Conservation (phyloP, 495 filamentous ascomycete genomes). For the Xylaria castorea region DNA sequence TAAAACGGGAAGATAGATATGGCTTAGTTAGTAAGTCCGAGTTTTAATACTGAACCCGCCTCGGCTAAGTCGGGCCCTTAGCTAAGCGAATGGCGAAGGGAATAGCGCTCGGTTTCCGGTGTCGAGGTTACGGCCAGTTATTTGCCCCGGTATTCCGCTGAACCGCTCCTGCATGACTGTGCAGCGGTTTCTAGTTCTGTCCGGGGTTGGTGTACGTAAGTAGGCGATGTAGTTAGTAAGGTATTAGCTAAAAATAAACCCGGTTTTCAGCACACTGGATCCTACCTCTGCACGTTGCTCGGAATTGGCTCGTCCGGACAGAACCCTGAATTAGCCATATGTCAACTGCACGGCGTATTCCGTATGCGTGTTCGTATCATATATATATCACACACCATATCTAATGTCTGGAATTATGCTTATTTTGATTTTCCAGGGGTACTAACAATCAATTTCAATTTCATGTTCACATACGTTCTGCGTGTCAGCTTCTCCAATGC, state of each 20-base stretch:
- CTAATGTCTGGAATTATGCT: not conserved
- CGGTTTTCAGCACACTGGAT: constrained; percentile 2
- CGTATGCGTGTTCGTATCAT: not conserved
- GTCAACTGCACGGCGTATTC: constrained; percentile 7
- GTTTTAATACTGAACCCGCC: not conserved
- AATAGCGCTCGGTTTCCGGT: not conserved
- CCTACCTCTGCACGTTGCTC: not conserved
- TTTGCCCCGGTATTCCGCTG: not conserved
- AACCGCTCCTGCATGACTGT: not conserved
- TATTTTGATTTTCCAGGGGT: not conserved
- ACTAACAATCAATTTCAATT: not conserved
- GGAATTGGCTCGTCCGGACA: not conserved
- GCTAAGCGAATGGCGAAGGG: constrained; percentile 5
- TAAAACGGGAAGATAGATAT: not conserved
- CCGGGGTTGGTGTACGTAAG: too few relatives aligned
- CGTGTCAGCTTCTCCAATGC: constrained; percentile 26
- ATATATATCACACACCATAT: not conserved
- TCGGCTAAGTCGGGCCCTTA: not conserved
- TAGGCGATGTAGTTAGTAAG: not conserved
- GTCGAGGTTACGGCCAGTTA: not conserved
- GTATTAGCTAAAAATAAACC: not conserved
- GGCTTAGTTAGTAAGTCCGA: not conserved
- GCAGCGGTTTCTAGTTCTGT: not conserved
- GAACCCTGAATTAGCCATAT: not conserved
- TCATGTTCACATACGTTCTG: not conserved